A percentile compares a stretch with the other conserved stretches of the same genome.
Conservation (phyloP, 352 stramenopile genomes). For the Pythium guiyangense region DNA sequence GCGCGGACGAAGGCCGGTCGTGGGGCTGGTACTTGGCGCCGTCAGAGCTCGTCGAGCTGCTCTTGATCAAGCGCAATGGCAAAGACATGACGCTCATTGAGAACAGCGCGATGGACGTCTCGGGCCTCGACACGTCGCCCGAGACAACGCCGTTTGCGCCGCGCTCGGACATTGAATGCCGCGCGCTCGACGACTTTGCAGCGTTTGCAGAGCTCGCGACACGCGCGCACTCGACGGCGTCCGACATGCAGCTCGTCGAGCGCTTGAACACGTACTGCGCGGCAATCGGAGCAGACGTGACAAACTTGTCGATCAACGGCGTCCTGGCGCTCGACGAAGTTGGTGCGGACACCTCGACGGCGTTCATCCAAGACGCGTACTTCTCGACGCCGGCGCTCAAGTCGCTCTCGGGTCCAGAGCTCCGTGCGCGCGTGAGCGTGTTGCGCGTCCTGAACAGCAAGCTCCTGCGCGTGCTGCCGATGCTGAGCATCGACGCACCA, state of each 20-base stretch:
- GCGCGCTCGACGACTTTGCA: conserved; percentile 40
- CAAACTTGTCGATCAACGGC: conserved; percentile 68
- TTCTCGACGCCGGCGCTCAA: conserved; percentile 70
- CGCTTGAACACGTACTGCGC: conserved; percentile 80
- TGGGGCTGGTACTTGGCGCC: conserved; percentile 96
- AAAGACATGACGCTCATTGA: conserved; percentile 87
- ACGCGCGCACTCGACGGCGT: conserved; percentile 41
- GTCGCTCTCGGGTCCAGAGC: conserved; percentile 42
- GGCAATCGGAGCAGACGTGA: conserved; percentile 70
- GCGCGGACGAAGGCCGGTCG: conserved; percentile 86
- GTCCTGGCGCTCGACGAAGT: conserved; percentile 42
- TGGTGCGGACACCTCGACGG: conserved; percentile 3
- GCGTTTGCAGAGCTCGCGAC: conserved; percentile 68
- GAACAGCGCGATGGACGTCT: conserved; percentile 68
- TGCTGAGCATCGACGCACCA: conserved; percentile 72
- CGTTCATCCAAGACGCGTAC: conserved; percentile 63
- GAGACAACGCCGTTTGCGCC: conserved; percentile 39
- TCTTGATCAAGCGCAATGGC: conserved; percentile 72
- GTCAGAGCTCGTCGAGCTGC: conserved; percentile 85
- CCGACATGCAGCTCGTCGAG: conserved; percentile 86
- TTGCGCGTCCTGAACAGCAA: conserved; percentile 93
- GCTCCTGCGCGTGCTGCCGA: conserved; percentile 72
- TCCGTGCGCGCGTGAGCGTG: conserved; percentile 90
- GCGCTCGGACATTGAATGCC: conserved; percentile 40
- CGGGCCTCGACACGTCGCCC: conserved; percentile 27